Conservation (phyloP, 352 stramenopile species). For the Globisporangium cederbergense region DNA sequence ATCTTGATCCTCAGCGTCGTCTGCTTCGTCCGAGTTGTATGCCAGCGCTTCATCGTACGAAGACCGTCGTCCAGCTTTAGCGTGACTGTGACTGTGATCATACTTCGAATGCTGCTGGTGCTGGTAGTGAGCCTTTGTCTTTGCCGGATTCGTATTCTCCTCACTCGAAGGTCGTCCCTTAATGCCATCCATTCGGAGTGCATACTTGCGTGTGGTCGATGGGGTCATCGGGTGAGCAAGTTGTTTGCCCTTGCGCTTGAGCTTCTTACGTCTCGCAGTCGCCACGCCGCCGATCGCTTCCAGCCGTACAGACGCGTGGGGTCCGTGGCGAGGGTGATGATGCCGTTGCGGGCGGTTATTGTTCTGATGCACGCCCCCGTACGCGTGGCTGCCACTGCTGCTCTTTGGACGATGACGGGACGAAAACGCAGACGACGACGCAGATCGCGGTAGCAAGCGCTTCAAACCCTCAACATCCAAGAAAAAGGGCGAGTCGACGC, state of each 20-base stretch:
- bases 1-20: conserved; percentile 1
- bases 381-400: conserved; percentile 3
- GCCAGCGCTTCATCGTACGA: conserved; percentile 29
- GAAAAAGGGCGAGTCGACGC: conserved; percentile 47
- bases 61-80: conserved; percentile 9
- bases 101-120: conserved; percentile 8
- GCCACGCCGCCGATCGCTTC: conserved; percentile 33
- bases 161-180: conserved; percentile 26
- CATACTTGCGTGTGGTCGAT: conserved; percentile 35
- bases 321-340: conserved; percentile 10
- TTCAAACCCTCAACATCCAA: conserved; percentile 62
- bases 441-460: conserved; percentile 39
- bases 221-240: conserved; percentile 8
- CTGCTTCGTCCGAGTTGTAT: conserved; percentile 30
- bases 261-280: conserved; percentile 9
- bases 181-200: conserved; percentile 36
- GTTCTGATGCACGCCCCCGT: conserved; percentile 14
- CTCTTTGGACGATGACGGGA: conserved; percentile 17
- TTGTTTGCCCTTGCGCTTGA: conserved; percentile 11
- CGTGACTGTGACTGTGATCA: neutral
- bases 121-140: conserved; percentile 4
- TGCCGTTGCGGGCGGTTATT: conserved; percentile 10
- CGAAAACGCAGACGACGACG: conserved; percentile 16
- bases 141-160: conserved; percentile 14
- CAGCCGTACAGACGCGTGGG: conserved; percentile 30